These are phyloP conservation scores for Plasmodium coatneyi DNA, from an alignment of 169 alveolate species.

Conservation along the genomic window DNA sequence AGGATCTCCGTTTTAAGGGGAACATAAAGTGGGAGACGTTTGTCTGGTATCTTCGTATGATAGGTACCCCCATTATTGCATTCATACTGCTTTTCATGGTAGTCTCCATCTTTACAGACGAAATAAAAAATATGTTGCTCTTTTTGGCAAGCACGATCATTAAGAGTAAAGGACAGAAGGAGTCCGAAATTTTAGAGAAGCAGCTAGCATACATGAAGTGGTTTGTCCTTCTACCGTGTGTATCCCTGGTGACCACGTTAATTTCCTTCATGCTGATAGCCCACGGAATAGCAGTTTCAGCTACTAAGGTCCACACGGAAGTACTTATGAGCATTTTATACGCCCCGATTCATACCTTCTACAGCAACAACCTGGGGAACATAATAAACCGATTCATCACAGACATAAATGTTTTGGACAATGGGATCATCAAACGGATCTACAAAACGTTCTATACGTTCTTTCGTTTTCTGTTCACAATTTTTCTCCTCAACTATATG, in stretches of 20 bases:
- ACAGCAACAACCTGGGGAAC: slow-evolving; percentile 78
- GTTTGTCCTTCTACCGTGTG: slow-evolving; percentile 39
- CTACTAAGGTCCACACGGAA: slow-evolving; percentile 74
- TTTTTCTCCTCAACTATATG: slow-evolving; percentile 53
- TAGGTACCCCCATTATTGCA: slow-evolving; percentile 16
- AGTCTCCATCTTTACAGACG: slow-evolving; percentile 38
- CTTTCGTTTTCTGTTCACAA: slow-evolving; percentile 57
- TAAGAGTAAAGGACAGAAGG: neutral
- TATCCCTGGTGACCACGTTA: slow-evolving; percentile 43
- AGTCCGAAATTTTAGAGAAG: neutral
- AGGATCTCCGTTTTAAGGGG: slow-evolving; percentile 6
- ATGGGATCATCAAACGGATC: slow-evolving; percentile 77
- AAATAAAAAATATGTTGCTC: slow-evolving; percentile 43
- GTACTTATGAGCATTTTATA: slow-evolving; percentile 71
- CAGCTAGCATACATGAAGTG: slow-evolving; percentile 1
- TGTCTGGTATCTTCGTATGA: slow-evolving; percentile 38
- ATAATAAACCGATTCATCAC: slow-evolving; percentile 79
- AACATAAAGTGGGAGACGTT: slow-evolving; percentile 56
- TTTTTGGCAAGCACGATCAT: slow-evolving; percentile 24
- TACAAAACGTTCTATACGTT: slow-evolving; percentile 72
- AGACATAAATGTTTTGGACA: slow-evolving; percentile 77
- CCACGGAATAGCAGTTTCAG: slow-evolving; percentile 75
- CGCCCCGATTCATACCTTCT: slow-evolving; percentile 80
- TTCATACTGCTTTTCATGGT: slow-evolving; percentile 38
- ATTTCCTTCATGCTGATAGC: slow-evolving; percentile 30